Evolutionary conservation across 73 alveolate genomes (phyloP).

Genomic region (Tetrahymena elliotti): DNA sequence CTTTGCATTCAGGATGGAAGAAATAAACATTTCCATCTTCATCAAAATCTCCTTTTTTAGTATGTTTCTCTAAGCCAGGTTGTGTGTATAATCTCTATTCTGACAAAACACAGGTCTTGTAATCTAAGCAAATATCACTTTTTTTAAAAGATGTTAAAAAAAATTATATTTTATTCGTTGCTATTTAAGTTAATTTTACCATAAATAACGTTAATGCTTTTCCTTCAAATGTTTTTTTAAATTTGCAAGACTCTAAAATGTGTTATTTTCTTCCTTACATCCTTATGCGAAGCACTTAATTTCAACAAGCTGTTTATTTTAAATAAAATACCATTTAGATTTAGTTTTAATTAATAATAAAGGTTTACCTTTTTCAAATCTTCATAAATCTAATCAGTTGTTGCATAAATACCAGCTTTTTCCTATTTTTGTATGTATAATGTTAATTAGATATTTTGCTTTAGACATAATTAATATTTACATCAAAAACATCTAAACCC

Average conservation of each 20-base stretch:
- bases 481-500: neutral
- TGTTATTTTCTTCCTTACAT: neutral
- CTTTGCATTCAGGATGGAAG: conserved; percentile 26
- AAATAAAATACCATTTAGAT: neutral
- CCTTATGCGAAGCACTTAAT: conserved; percentile 6
- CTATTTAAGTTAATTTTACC: neutral
- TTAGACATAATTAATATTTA: neutral
- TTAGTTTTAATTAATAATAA: neutral
- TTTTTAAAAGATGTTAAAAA: neutral
- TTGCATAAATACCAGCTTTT: conserved; percentile 15
- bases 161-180: neutral
- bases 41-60: conserved; percentile 18
- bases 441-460: neutral
- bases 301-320: neutral
- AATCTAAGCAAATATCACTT: conserved; percentile 22
- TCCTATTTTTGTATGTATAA: neutral
- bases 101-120: conserved; percentile 13
- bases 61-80: conserved; percentile 2
- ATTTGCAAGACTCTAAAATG: neutral
- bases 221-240: conserved; percentile 17
- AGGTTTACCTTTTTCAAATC: neutral
- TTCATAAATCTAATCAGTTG: neutral
- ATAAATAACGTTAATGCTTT: conserved; percentile 10
- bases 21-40: conserved; percentile 33
- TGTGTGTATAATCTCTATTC: conserved; percentile 7